Evolutionary conservation across 345 rosid genomes (phyloP), one percentile per base, ranked within the genome.

Genomic region (Eucalyptus melliodora): DNA sequence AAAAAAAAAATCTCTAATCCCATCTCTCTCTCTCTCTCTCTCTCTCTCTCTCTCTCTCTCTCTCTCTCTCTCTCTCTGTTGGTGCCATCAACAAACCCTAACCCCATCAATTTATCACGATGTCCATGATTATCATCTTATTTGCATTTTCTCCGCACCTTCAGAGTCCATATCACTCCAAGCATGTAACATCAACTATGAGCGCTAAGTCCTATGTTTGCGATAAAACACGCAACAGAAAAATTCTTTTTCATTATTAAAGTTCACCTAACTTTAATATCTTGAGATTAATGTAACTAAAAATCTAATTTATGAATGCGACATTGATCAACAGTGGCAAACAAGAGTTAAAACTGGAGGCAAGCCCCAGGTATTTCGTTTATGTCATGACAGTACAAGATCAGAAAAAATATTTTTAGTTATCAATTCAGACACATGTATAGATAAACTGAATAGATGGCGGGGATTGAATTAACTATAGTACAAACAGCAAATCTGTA

Each of bases 61-160:
- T 23, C 60, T 24, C 16, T 19, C 10, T 19, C 2, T 34, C 37
- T 34, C 37, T 34, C 37, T 34, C 3, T 13, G 8, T 2, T 9
- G 24, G 62, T 56, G 27, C n/a, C 65, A 59, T 9, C 65, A 59
- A 24, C 65, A 59, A 26, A 59, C 14, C 65, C 65, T 26, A 59
- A 26, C n/a, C 65, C 65, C n/a, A 26, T 59, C 65, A 59, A 59
- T 13, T 59, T 59, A 26, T 59, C 7, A 5, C 67, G 30, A 59
- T 26, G 15, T 59, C n/a, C 27, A 59, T 26, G 30, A 59, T 59
- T 51, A 51, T 51, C 55, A 51, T 51, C 93, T 88, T 92, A 94
- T 87, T 90, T 90, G 93, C 94, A 92, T 44, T 45, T 90, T 87
- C 89, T 91, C 40, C 91, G 89, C 44, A 92, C 91, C 88, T 92